Base-by-base conservation (phyloP, 306 rosid genomes). In the Trifolium fragiferum region DNA sequence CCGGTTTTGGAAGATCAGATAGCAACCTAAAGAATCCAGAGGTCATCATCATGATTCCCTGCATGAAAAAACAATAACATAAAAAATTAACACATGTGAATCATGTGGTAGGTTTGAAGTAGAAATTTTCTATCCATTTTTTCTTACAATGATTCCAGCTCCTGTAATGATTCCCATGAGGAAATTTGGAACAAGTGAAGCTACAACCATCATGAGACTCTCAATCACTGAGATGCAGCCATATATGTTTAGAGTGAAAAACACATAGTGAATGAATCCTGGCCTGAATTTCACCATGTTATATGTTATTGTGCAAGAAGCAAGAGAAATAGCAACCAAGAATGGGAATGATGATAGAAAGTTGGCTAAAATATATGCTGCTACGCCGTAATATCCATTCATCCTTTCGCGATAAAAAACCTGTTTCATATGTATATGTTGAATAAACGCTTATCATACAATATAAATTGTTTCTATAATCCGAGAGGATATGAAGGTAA, bases 141-240 rank as follows among this genome's bases (percentile, higher is more conserved):
- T 75, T 71, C 95, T 87, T 82, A 94, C 99, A 84, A 94, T 94
- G 79, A 94, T 63, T 77, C 99, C 99, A 55, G 99, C 96, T 18
- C 97, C 99, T 8, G 97, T 87, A 58, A 94, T 81, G 65, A 92
- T 92, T 62, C 99, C 99, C 99, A 94, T 94, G 20, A 94, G 96
- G 78, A 92, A 94, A 83, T 94, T 94, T 20, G 99, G 99, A 77
- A 94, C 99, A 63, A 94, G 81, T 53, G 99, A 87, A 55, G 99
- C 99, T 14, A 94, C 90, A 77, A 94, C 97, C 99, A 94, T 94
- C 99, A 94, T 92, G 84, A 94, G 94, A 81, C 99, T 89, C 83
- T 94, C 99, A 51, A 94, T 86, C 7, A 92, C 97, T 3, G 97
- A 83, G 69, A 94, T 92, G 87, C 87, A 82, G 72, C 83, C 47